Evolutionary conservation across 2,329 filamentous ascomycete genomes (phyloP).

Genomic region (Exophiala phaeomuriformis): DNA sequence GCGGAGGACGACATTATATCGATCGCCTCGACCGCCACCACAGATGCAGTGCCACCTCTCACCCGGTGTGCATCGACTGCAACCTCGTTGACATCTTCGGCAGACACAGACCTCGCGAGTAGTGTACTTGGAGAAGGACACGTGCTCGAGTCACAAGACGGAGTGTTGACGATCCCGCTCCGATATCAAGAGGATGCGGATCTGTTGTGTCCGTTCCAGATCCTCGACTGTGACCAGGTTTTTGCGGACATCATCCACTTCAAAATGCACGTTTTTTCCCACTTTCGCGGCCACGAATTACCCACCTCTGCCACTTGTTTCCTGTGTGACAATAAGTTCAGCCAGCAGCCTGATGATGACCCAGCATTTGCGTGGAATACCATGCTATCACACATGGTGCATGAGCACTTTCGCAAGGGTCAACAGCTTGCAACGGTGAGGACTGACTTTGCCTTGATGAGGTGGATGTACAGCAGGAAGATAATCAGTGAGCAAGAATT

Average conservation of each 20-base stretch:
- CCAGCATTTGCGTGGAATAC: conserved; percentile 35
- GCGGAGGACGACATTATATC: conserved; percentile 15
- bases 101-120: conserved; percentile 24
- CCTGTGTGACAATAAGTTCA: conserved; percentile 32
- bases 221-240: conserved; percentile 38
- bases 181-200: conserved; percentile 24
- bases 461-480: conserved; percentile 37
- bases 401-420: conserved; percentile 36
- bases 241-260: conserved; percentile 36
- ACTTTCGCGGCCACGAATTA: conserved; percentile 38
- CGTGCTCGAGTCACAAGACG: conserved; percentile 23
- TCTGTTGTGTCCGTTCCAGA: conserved; percentile 38
- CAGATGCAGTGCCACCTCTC: conserved; percentile 24
- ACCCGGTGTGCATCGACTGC: conserved; percentile 24
- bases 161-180: conserved; percentile 22
- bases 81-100: conserved; percentile 20
- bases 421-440: conserved; percentile 36
- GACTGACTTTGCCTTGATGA: conserved; percentile 41
- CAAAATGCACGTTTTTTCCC: conserved; percentile 40
- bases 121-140: conserved; percentile 24
- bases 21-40: conserved; percentile 15
- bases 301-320: conserved; percentile 39
- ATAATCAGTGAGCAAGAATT: conserved; percentile 40
- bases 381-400: conserved; percentile 39
- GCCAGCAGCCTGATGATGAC: conserved; percentile 22